phyloP scores from a whole-genome alignment of 768 basidiomycete genomes.

The Termitomyces sp. region DNA sequence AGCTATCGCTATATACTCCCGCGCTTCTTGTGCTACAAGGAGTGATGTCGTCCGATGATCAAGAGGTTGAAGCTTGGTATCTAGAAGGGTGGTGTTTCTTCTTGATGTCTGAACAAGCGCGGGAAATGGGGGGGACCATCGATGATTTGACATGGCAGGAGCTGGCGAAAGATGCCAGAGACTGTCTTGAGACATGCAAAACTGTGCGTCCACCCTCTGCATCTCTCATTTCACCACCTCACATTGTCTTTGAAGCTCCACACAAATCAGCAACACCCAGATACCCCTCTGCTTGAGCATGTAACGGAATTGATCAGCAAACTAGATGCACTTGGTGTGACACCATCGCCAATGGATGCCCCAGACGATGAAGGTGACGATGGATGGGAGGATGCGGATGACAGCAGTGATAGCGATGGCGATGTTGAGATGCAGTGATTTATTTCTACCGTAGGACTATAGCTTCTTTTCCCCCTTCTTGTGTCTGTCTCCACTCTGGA shows the following conservation, averaged over 20 bases:
- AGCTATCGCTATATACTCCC: slow-evolving; percentile 65
- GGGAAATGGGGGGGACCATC: slow-evolving; percentile 48
- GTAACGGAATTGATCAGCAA: slow-evolving; percentile 67
- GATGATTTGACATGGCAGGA: slow-evolving; percentile 71
- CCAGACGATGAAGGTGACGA: slow-evolving; percentile 47
- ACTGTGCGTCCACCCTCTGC: slow-evolving; percentile 44
- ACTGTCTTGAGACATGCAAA: slow-evolving; percentile 82
- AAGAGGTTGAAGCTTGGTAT: slow-evolving; percentile 91
- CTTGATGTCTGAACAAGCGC: slow-evolving; percentile 71
- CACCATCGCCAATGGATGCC: slow-evolving; percentile 56
- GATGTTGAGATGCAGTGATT: slow-evolving; percentile 57
- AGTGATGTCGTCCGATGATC: slow-evolving; percentile 76
- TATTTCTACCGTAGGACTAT: neutral
- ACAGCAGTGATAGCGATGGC: slow-evolving; percentile 51
- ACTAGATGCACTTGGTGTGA: slow-evolving; percentile 65
- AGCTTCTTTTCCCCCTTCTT: neutral
- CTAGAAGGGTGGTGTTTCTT: slow-evolving; percentile 94
- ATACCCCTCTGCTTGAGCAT: slow-evolving; percentile 74
- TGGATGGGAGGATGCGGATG: slow-evolving; percentile 63
- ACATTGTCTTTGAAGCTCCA: slow-evolving; percentile 51
- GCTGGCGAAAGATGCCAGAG: slow-evolving; percentile 71
- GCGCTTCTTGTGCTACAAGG: slow-evolving; percentile 77
- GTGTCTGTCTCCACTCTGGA: neutral
- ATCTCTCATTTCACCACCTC: slow-evolving; percentile 1
- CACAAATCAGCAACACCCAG: slow-evolving; percentile 66